Evolutionary conservation across 176 grass and related monocot species (phyloP).

Genomic region (Cenchrus americanus): DNA sequence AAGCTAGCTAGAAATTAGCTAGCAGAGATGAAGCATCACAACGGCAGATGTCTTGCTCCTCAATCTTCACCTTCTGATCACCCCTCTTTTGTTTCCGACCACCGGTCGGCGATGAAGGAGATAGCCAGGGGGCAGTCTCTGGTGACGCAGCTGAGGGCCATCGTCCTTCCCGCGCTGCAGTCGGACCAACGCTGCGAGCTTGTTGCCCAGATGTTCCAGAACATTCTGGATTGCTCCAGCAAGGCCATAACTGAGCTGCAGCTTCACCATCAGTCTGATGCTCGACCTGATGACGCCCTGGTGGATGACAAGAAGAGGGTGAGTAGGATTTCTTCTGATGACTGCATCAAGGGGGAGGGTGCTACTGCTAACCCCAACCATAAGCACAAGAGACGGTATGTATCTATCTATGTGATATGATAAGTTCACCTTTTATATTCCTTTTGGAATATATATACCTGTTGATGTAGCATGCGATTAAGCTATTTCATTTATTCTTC

Average conservation of each 20-base stretch:
- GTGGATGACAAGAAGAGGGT: constrained; percentile 39
- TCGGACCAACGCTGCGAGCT: not conserved
- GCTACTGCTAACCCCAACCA: constrained; percentile 29
- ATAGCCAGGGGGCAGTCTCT: constrained; percentile 44
- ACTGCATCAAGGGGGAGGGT: not conserved
- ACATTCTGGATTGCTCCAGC: constrained; percentile 45
- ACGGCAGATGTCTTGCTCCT: not conserved
- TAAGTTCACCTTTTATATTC: not conserved
- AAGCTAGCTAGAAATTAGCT: not conserved
- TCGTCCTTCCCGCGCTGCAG: constrained; percentile 49
- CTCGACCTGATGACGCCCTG: not conserved
- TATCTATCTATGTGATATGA: not conserved
- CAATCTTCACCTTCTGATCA: not conserved
- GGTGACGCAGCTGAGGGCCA: constrained; percentile 47
- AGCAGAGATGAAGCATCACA: not conserved
- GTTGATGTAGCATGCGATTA: not conserved
- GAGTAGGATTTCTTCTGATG: constrained; percentile 15
- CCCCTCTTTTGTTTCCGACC: not conserved
- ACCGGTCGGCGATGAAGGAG: constrained; percentile 43
- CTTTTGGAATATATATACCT: not conserved
- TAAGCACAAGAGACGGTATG: constrained; percentile 45
- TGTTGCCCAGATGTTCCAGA: constrained; percentile 39
- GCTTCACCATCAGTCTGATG: not conserved
- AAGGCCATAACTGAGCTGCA: constrained; percentile 42
- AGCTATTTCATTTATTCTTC: not conserved